phyloP scores from a whole-genome alignment of 2,329 filamentous ascomycete species.

The Neocatenulostroma microsporum region DNA sequence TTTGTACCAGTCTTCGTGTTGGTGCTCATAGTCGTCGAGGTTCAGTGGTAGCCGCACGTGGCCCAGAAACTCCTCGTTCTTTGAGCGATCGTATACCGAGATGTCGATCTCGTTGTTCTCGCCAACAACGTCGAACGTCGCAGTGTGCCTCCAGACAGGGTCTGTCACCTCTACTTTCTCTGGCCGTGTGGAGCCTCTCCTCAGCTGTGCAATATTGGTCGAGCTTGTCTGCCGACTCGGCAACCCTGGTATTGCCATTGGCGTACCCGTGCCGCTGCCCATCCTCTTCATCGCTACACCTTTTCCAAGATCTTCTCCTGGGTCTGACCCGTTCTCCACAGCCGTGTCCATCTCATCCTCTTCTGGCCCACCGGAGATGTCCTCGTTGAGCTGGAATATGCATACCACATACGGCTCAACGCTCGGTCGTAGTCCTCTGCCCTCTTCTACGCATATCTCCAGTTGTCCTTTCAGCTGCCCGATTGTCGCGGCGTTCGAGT shows the following conservation, averaged over 20 bases:
- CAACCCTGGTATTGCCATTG: conserved; percentile 88
- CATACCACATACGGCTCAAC: conserved; percentile 91
- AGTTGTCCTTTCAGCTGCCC: conserved; percentile 77
- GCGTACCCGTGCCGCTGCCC: conserved; percentile 71
- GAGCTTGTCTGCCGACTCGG: conserved; percentile 93
- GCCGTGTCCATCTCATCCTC: conserved; percentile 44
- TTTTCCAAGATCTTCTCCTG: conserved; percentile 50
- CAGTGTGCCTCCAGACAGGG: conserved; percentile 93
- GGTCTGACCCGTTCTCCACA: conserved; percentile 30
- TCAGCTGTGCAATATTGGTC: conserved; percentile 66
- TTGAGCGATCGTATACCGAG: conserved; percentile 81
- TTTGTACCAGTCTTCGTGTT: conserved; percentile 76
- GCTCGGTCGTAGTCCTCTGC: conserved; percentile 70
- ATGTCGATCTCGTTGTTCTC: conserved; percentile 85
- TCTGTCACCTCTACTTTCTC: conserved; percentile 63
- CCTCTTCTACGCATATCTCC: conserved; percentile 80
- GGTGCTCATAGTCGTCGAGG: conserved; percentile 59
- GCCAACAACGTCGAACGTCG: conserved; percentile 89
- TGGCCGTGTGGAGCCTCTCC: conserved; percentile 36
- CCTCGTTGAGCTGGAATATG: conserved; percentile 93
- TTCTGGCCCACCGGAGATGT: conserved; percentile 81
- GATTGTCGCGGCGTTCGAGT: conserved; percentile 47
- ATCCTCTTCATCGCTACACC: conserved; percentile 46
- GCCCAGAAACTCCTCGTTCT: conserved; percentile 83
- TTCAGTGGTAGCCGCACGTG: conserved; percentile 76